These are phyloP conservation scores for Zalaria obscura DNA, from an alignment of 2,329 filamentous ascomycete genomes.

Conservation along the genomic window DNA sequence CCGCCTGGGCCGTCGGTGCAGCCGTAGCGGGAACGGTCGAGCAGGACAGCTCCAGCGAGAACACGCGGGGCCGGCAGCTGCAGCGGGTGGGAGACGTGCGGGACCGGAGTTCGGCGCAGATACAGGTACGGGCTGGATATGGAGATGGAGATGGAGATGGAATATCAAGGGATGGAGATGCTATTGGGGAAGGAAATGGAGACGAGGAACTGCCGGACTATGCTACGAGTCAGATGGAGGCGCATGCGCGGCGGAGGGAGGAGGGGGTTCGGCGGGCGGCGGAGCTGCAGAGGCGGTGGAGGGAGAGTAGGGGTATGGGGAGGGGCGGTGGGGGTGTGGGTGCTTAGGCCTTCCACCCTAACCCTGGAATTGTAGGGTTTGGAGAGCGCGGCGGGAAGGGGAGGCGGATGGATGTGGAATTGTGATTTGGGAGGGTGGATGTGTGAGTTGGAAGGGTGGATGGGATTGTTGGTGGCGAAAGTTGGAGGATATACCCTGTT, in stretches of 20 bases:
- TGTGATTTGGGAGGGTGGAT: too few species aligned
- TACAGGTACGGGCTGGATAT: neutral
- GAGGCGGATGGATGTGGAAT: too few species aligned
- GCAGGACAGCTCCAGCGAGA: neutral
- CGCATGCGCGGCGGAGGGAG: slow-evolving; percentile 21
- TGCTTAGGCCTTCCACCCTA: too few species aligned
- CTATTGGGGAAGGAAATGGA: neutral
- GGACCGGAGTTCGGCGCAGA: too few species aligned
- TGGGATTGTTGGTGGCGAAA: too few species aligned
- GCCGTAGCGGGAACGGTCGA: too few species aligned
- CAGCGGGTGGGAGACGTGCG: neutral
- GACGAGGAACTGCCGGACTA: slow-evolving; percentile 31
- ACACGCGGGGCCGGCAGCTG: too few species aligned
- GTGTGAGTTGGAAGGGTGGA: too few species aligned
- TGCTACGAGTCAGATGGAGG: slow-evolving; percentile 32
- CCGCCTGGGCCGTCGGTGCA: too few species aligned
- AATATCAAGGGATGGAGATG: neutral
- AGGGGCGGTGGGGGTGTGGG: neutral
- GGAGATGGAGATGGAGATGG: neutral
- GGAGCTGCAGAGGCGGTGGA: slow-evolving; percentile 31
- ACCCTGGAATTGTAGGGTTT: too few species aligned
- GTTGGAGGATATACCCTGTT: too few species aligned
- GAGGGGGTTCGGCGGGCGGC: slow-evolving; percentile 29
- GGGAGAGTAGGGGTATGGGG: slow-evolving; percentile 8
- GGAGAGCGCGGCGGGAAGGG: too few species aligned